Base-by-base conservation (phyloP, 2,329 filamentous ascomycete genomes). In the Paracamarosporium sp. region DNA sequence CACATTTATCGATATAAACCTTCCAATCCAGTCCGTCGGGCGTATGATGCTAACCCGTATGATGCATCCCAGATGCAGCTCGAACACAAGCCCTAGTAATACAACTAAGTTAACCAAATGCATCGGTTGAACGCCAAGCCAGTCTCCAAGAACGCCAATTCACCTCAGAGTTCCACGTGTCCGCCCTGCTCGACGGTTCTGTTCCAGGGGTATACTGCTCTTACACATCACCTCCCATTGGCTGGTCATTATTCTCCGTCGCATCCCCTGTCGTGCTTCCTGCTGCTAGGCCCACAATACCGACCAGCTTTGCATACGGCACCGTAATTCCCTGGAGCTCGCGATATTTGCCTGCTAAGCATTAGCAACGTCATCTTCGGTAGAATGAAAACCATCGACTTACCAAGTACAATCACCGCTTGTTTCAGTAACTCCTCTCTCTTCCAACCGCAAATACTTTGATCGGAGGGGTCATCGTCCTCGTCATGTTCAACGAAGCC, bases 271-370 rank as follows among this genome's bases (percentile, higher is more conserved):
- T 22, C 4, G 12, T n/a, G 9, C 25, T 17, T 30, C n/a, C 41
- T n/a, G 41, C 41, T 24, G 45, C 45, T 5, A 30, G 30, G 13
- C 70, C 60, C 0, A 77, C 66, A 30, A 76, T 68, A 12, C 68
- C 72, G 1, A 77, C 72, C 6, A 77, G 62, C n/a, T 91, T 88
- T 12, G 94, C 94, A 75, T 98, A 98, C 61, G 96, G 94, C 25
- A 97, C 91, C n/a, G 92, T 97, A 40, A 97, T 85, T 25, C 95
- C 86, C 76, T 99, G 95, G 28, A 99, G 82, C 73, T 98, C 96
- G 55, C 95, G 89, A 78, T 95, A 94, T 88, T 98, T 98, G 58
- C 92, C 93, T 96, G 66, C 36, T 5, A 17, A 33, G n/a, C 20
- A 22, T 55, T 45, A 38, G 28, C 13, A 28, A 11, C 11, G 17